Percentiles rank a stretch among this genome's conserved stretches.
Evolutionary conservation across 1,284 basidiomycete genomes (phyloP).

Genomic region (Vanrija sp.): DNA sequence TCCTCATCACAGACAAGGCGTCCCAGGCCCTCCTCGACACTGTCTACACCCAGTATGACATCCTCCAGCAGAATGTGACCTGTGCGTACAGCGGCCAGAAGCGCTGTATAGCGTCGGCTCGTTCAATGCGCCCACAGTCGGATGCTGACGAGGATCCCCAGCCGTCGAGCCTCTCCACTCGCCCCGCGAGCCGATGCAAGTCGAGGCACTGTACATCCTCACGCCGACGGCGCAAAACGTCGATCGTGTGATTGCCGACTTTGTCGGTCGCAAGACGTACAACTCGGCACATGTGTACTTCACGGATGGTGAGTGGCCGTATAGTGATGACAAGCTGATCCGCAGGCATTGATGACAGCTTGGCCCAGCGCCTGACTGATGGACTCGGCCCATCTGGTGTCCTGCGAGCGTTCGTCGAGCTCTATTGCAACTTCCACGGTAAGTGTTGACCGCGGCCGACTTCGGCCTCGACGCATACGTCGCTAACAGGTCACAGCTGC

Average conservation of each 20-base stretch:
- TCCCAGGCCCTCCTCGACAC: conserved; percentile 78
- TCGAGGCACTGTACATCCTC: conserved; percentile 80
- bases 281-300: conserved; percentile 90
- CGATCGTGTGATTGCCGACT: conserved; percentile 84
- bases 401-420: conserved; percentile 69
- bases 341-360: conserved; percentile 55
- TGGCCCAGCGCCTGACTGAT: conserved; percentile 66
- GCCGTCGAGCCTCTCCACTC: conserved; percentile 53
- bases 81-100: conserved; percentile 56
- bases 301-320: conserved; percentile 67
- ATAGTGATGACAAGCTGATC: conserved; percentile 1
- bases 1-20: conserved; percentile 90
- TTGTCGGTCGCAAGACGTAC: conserved; percentile 67
- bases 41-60: conserved; percentile 88
- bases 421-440: conserved; percentile 89
- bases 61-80: conserved; percentile 89
- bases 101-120: too few species aligned
- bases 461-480: conserved; percentile 5
- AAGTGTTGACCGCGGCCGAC: conserved; percentile 18
- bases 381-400: conserved; percentile 40
- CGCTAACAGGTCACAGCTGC: conserved; percentile 55
- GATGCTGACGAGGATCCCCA: conserved; percentile 14
- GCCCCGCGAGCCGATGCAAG: conserved; percentile 52
- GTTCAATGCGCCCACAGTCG: too few species aligned
- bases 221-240: conserved; percentile 94